Conservation (phyloP, 2,329 filamentous ascomycete genomes). For the Alternaria conjuncta region DNA sequence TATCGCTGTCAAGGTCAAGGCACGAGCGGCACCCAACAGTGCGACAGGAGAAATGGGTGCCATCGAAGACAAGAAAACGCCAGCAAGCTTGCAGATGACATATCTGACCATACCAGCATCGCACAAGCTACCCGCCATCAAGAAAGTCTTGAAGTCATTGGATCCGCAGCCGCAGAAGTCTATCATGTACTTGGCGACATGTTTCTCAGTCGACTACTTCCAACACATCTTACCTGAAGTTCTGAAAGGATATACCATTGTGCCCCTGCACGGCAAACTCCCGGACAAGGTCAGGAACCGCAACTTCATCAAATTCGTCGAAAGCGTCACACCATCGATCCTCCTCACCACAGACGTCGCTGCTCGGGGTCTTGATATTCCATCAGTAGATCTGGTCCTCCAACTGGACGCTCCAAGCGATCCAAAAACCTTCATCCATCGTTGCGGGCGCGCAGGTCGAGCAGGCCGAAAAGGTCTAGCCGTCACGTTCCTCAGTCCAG, state of each 20-base stretch:
- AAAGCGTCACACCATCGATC: slow-evolving; percentile 75
- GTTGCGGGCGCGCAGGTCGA: slow-evolving; percentile 68
- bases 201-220: slow-evolving; percentile 94
- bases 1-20: slow-evolving; percentile 88
- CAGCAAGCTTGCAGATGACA: slow-evolving; percentile 89
- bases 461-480: slow-evolving; percentile 77
- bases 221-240: slow-evolving; percentile 77
- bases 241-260: slow-evolving; percentile 72
- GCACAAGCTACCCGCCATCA: slow-evolving; percentile 79
- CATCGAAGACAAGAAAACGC: slow-evolving; percentile 83
- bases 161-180: slow-evolving; percentile 80
- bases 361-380: slow-evolving; percentile 88
- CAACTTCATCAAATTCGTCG: slow-evolving; percentile 83
- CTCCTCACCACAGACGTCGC: slow-evolving; percentile 93
- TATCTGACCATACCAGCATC: slow-evolving; percentile 78
- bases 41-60: slow-evolving; percentile 62
- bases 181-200: slow-evolving; percentile 93
- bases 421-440: slow-evolving; percentile 79
- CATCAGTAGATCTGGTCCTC: slow-evolving; percentile 87
- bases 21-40: slow-evolving; percentile 30
- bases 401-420: slow-evolving; percentile 87
- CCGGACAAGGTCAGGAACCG: slow-evolving; percentile 84
- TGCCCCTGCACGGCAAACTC: slow-evolving; percentile 91
- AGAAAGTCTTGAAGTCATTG: slow-evolving; percentile 71
- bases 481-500: slow-evolving; percentile 83